These are phyloP conservation scores for Isoetes taiwanensis DNA, from an alignment of 75 land plant genomes.

Conservation along the genomic window DNA sequence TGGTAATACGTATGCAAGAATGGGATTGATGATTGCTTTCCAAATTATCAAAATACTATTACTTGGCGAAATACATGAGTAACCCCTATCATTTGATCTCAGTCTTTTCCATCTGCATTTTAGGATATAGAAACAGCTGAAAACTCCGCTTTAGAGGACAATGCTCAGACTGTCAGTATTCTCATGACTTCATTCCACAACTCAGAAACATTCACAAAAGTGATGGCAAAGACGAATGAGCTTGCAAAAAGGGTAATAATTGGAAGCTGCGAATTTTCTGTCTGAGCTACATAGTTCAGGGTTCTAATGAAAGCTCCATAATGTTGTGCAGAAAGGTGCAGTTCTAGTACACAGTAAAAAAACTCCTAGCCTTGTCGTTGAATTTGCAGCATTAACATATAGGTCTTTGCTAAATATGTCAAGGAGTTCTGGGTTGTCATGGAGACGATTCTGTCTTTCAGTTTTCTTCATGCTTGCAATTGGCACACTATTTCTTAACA, in stretches of 20 bases:
- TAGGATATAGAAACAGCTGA: slow-evolving; percentile 5
- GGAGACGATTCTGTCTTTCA: neutral
- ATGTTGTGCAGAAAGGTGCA: slow-evolving; percentile 6
- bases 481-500: slow-evolving; percentile 5
- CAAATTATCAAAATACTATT: too few species aligned
- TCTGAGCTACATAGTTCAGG: neutral
- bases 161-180: neutral
- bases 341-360: neutral
- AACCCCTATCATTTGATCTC: too few species aligned
- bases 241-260: neutral
- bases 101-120: too few species aligned
- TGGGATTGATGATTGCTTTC: neutral
- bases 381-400: neutral
- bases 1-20: too few species aligned
- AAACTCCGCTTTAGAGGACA: neutral
- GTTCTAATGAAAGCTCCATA: neutral
- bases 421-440: neutral
- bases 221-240: neutral
- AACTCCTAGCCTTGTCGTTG: neutral
- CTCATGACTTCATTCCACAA: neutral
- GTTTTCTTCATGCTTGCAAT: slow-evolving; percentile 7
- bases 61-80: too few species aligned
- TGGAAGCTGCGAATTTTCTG: neutral
- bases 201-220: neutral
- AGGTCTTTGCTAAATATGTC: neutral